phyloP scores from a whole-genome alignment of 2,329 filamentous ascomycete species.

The Aspergillus ruber region DNA sequence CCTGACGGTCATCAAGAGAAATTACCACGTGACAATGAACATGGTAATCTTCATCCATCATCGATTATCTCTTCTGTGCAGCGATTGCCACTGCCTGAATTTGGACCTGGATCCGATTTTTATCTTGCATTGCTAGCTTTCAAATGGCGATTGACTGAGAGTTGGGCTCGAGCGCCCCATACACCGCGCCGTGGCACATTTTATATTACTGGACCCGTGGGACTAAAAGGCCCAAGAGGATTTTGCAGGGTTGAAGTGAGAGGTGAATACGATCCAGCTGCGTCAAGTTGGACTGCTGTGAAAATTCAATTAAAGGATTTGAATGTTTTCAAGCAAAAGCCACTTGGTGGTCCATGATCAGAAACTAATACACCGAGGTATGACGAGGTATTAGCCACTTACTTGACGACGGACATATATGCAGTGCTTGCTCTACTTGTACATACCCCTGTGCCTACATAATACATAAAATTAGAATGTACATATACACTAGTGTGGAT shows the following conservation, averaged over 20 bases:
- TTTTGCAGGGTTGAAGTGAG: conserved; percentile 30
- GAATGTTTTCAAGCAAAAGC: conserved; percentile 19
- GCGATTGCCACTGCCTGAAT: conserved; percentile 26
- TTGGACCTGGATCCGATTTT: conserved; percentile 30
- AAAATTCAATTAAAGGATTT: conserved; percentile 28
- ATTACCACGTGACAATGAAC: conserved; percentile 9
- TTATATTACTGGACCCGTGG: conserved; percentile 28
- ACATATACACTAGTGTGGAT: too few species aligned
- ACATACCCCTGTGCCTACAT: too few species aligned
- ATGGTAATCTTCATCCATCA: conserved; percentile 18
- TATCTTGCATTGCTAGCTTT: conserved; percentile 27
- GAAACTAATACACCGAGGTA: not conserved
- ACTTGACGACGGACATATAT: too few species aligned
- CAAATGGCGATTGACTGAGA: conserved; percentile 22
- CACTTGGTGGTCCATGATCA: conserved; percentile 14
- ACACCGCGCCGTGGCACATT: conserved; percentile 27
- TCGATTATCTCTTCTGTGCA: conserved; percentile 26
- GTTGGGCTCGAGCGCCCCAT: conserved; percentile 11
- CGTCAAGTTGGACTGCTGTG: conserved; percentile 23
- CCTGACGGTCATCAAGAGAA: conserved; percentile 9
- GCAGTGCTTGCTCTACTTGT: too few species aligned
- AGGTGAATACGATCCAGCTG: conserved; percentile 30
- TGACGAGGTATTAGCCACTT: too few species aligned
- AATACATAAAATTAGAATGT: too few species aligned
- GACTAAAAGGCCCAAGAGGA: conserved; percentile 26